Evolutionary conservation across 805 yeast genomes (phyloP).

Genomic region (Saturnispora besseyi): DNA sequence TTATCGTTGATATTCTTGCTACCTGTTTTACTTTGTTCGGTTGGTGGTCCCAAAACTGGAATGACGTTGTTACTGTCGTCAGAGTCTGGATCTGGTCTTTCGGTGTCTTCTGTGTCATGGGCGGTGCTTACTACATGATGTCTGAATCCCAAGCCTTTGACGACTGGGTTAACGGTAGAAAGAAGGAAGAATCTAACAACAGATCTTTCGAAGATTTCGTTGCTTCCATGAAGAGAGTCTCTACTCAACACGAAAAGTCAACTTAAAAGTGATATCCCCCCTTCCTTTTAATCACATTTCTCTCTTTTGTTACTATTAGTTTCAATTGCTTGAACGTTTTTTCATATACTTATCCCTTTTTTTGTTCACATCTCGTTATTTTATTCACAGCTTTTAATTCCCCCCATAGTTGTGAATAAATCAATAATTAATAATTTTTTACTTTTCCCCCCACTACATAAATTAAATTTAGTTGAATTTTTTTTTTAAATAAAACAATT

Average conservation of each 20-base stretch:
- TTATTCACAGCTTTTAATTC: background rate
- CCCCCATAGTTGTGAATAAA: background rate
- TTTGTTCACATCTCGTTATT: background rate
- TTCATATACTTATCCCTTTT: background rate
- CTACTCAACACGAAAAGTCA: conserved; percentile 80
- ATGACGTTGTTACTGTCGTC: too few relatives aligned
- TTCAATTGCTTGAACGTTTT: background rate
- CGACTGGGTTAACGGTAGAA: conserved; percentile 77
- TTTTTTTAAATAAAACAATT: conserved; percentile 85
- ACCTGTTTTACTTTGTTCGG: too few relatives aligned
- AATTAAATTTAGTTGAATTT: conserved; percentile 53
- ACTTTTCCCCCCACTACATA: background rate
- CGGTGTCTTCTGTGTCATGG: conserved; percentile 94
- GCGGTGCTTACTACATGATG: conserved; percentile 95
- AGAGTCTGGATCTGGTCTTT: conserved; percentile 93
- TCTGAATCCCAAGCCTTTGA: conserved; percentile 72
- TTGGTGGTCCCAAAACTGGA: too few relatives aligned
- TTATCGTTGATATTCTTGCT: too few relatives aligned
- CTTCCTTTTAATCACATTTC: background rate
- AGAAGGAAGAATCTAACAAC: conserved; percentile 46
- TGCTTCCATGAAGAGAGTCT: conserved; percentile 78
- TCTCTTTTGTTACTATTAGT: background rate
- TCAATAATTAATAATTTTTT: background rate
- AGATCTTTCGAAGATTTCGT: conserved; percentile 76
- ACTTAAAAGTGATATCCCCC: conserved; percentile 30